Evolutionary conservation across 78 protist species (phyloP), one percentile per base, ranked within the genome.

Genomic region (Dictyostelium firmibasis): DNA sequence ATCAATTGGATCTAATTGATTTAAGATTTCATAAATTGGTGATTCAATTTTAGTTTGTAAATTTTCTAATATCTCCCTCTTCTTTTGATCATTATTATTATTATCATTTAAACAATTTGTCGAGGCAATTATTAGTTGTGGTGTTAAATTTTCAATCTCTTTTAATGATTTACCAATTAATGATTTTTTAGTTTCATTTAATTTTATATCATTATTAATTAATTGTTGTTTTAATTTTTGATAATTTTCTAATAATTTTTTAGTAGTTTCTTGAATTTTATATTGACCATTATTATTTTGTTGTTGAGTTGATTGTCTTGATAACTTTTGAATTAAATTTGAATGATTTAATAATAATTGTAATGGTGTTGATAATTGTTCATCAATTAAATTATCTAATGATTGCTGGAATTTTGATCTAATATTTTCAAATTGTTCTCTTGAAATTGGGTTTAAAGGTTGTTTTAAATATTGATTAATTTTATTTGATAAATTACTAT

Each of bases 81-180:
- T 78, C 29, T 43, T 60, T 23, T 47, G 78, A 33, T 89, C 94
- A 47, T 50, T 29, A 29, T 43, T 9, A 25, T 88, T 43, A 13
- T 9, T 50, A 70, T 47, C 31, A 50, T 72, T 27, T 27, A 3
- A 29, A 67, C 75, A 41, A 35, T 89, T 78, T 23, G 57, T 89
- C 13, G 94, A 78, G 2, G 86, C 84, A 31, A 47, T 69, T 25
- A 89, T 89, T 4, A 89, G 25, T 20, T 50, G 76, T 13, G 94
- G 94, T 16, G 75, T 64, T 23, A 69, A 9, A 0, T 31, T 10
- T 67, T 89, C 94, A 43, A 89, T 64, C 33, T 89, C 94, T 25
- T 43, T 41, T 4, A 67, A 33, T 2, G 53, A 44, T 20, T 23
- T 16, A 4, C 23, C 8, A 33, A 89, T 89, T 18, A 11, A 9